phyloP scores from a whole-genome alignment of 2,329 filamentous ascomycete genomes.

The Arachnomyces sp. region DNA sequence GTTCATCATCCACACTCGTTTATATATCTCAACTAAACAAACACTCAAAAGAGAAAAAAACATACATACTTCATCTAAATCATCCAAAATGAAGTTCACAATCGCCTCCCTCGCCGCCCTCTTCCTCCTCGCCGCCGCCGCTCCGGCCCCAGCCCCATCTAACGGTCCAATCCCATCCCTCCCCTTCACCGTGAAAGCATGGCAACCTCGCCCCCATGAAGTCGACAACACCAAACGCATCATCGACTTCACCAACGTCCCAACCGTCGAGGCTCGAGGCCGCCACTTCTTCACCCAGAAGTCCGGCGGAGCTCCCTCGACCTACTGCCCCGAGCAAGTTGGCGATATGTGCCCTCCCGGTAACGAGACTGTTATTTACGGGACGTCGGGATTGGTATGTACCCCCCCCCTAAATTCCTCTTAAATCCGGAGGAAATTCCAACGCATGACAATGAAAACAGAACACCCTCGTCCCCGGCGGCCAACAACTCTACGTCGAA shows the following conservation, averaged over 20 bases:
- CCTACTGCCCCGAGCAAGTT: conserved; percentile 43
- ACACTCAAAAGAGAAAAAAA: no score
- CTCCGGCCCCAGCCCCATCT: conserved; percentile 1
- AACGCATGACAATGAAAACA: conserved; percentile 17
- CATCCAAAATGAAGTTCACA: no score
- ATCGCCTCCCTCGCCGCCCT: conserved; percentile 2
- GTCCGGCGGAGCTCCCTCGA: conserved; percentile 39
- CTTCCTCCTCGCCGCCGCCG: conserved; percentile 8
- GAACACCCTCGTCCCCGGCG: conserved; percentile 52
- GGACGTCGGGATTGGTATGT: conserved; percentile 28
- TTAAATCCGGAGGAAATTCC: background rate
- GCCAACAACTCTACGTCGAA: conserved; percentile 54
- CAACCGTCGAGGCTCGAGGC: conserved; percentile 40
- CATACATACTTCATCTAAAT: no score
- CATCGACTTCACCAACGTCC: conserved; percentile 35
- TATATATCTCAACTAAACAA: no score
- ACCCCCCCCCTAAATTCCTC: no score
- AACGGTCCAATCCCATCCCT: conserved; percentile 6
- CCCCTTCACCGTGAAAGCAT: conserved; percentile 18
- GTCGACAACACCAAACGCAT: no score
- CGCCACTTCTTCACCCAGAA: conserved; percentile 35
- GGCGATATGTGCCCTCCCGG: conserved; percentile 40
- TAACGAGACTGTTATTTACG: conserved; percentile 40
- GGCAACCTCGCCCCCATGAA: conserved; percentile 13
- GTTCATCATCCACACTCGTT: no score